Evolutionary conservation across 1,139 yeast species (phyloP).

Genomic region (Magnusiomyces sp.): DNA sequence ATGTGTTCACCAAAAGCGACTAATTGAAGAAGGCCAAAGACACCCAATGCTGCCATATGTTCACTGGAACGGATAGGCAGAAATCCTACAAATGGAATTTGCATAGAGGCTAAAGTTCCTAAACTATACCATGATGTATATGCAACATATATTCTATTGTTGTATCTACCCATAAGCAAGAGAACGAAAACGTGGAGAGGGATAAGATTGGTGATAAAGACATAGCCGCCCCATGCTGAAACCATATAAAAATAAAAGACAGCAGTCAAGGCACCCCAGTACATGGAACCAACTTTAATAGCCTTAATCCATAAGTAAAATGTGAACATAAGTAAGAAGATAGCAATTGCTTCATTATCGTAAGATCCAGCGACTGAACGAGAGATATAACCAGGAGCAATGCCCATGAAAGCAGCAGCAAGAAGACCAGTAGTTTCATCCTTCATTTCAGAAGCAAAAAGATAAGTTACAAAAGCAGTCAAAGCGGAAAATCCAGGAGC

Average conservation of each 20-base stretch:
- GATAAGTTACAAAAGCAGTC: slow-evolving; percentile 88
- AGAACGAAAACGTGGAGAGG: slow-evolving; percentile 92
- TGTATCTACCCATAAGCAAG: slow-evolving; percentile 90
- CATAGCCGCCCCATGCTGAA: slow-evolving; percentile 99
- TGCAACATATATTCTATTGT: slow-evolving; percentile 73
- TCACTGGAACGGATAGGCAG: slow-evolving; percentile 94
- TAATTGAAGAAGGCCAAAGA: slow-evolving; percentile 88
- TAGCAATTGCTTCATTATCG: slow-evolving; percentile 98
- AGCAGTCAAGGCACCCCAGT: slow-evolving; percentile 80
- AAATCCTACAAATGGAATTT: slow-evolving; percentile 97
- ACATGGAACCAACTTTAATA: slow-evolving; percentile 79
- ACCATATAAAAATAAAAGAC: slow-evolving; percentile 96
- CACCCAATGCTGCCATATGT: slow-evolving; percentile 98
- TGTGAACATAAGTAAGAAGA: slow-evolving; percentile 89
- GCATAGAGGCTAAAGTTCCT: slow-evolving; percentile 97
- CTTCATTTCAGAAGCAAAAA: slow-evolving; percentile 84
- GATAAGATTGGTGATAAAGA: slow-evolving; percentile 92
- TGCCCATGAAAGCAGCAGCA: slow-evolving; percentile 92
- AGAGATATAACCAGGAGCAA: slow-evolving; percentile 97
- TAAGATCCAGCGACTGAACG: slow-evolving; percentile 98
- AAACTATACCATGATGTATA: slow-evolving; percentile 95
- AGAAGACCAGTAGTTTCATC: slow-evolving; percentile 83
- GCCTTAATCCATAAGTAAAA: slow-evolving; percentile 95
- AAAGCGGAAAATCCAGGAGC: slow-evolving; percentile 96
- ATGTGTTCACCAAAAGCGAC: slow-evolving; percentile 82